Evolutionary conservation across 2,329 filamentous ascomycete species (phyloP).

Genomic region (Akanthomyces muscarius): DNA sequence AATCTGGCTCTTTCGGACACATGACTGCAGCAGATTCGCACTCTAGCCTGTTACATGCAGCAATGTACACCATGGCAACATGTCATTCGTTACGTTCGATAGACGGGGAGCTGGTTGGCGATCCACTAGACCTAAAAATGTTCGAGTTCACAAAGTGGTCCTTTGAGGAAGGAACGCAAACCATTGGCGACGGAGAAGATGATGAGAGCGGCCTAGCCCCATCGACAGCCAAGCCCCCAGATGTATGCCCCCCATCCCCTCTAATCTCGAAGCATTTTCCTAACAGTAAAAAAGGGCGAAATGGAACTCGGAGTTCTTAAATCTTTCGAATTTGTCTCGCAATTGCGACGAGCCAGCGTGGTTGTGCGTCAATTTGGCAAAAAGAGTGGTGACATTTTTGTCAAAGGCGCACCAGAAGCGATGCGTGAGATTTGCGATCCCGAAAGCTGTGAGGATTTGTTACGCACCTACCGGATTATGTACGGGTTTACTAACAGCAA

Average conservation of each 20-base stretch:
- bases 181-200: constrained; percentile 59
- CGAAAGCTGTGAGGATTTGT: constrained; percentile 62
- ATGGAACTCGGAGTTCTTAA: constrained; percentile 89
- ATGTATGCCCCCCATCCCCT: constrained; percentile 37
- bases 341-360: constrained; percentile 87
- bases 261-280: constrained; percentile 1
- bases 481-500: constrained; percentile 18
- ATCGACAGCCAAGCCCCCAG: constrained; percentile 81
- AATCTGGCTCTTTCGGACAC: constrained; percentile 57
- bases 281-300: constrained; percentile 38
- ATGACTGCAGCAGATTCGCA: constrained; percentile 24
- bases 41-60: constrained; percentile 48
- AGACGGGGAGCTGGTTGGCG: constrained; percentile 84
- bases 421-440: constrained; percentile 89
- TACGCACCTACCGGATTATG: neutral
- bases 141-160: constrained; percentile 94
- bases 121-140: constrained; percentile 96
- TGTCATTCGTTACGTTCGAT: constrained; percentile 88
- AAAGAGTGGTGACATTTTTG: constrained; percentile 79
- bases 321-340: constrained; percentile 91
- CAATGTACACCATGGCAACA: constrained; percentile 92
- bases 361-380: constrained; percentile 85
- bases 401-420: constrained; percentile 94
- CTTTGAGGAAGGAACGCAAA: constrained; percentile 82
- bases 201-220: constrained; percentile 74